Base-by-base conservation (phyloP, 1,284 basidiomycete genomes). In the Tilletia walkeri region DNA sequence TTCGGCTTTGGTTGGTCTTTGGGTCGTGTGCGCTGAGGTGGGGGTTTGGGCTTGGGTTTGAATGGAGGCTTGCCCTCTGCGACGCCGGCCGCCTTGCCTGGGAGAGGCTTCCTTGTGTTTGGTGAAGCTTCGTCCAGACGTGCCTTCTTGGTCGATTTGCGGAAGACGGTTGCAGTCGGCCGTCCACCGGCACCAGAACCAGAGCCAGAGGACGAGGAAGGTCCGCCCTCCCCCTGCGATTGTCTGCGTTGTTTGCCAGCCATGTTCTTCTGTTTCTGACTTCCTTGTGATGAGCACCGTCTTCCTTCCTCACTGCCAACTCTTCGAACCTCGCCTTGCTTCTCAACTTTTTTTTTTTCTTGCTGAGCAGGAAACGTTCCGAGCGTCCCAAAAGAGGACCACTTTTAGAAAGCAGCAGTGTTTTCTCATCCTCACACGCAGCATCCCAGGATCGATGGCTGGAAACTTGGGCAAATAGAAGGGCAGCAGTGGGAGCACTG, bases 1-100 rank as follows among this genome's bases (percentile, higher is more conserved):
- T 72, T 76, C 18, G 75, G 77, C 67, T 77, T 78, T 34, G 73
- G 72, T 20, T 78, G 73, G 48, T 76, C 75, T 41, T 74, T 73
- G 48, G 73, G 67, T 16, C 73, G 72, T 10, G 48, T 34, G 5
- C 71, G 69, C 68, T 72, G 70, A 61, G 72, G 76, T 45, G 63
- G 56, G 3, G 72, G 70, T 50, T 73, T 70, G n/a, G 69, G 47
- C 18, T 50, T 65, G 24, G 24, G 24, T 30, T 30, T 45, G 20
- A 20, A 2, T 3, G 34, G 36, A 36, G 59, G 30, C 39, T 24
- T 63, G 59, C 59, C 7, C 59, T 53, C 20, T 9, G 59, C 34
- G 59, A 6, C 54, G 20, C 54, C 54, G 18, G 10, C 54, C 34
- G 54, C 50, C 24, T 45, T 45, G 41, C 54, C 20, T 56, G 16